Evolutionary conservation across 371 early-diverging fungal species (phyloP), one percentile per base, ranked within the genome.

Genomic region (Saksenaea oblongispora): DNA sequence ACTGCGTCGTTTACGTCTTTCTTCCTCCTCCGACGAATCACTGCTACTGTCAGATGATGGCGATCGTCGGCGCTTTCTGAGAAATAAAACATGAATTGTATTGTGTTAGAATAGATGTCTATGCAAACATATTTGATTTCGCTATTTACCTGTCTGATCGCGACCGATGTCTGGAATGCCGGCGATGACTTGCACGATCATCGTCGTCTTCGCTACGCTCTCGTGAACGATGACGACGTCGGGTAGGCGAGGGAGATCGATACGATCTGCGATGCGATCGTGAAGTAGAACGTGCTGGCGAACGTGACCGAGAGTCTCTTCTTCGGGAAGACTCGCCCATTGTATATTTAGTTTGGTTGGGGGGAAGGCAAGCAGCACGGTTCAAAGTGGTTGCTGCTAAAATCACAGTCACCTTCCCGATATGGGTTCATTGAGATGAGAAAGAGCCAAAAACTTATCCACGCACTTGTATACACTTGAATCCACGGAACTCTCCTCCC

Each of bases 11-110:
- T 24, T 56, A 28, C 58, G 63, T 35, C 65, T 35, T 47, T 56
- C 61, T 28, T 54, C 62, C n/a, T 64, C 58, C 5, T 44, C 37
- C 1, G 56, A 65, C 8, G 63, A 59, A 5, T 47, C 57, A 15
- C 57, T 47, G 51, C 57, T 61, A 17, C 56, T 56, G 28, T 41
- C 27, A 47, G 53, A 35, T 24, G 34, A 17, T n/a, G 63, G 54
- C 42, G 63, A 63, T 56, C 63, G 44, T 31, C 63, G 56, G 51
- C 57, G 63, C 13, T 62, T 62, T n/a, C 62, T 62, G 54, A 34
- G n/a, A 34, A 35, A 53, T 35, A n/a, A 35, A 24, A 22, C 3
- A 54, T 53, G 18, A n/a, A 31, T 31, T 31, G 31, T 4, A 31
- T 7, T 31, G 4, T 7, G 31, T 31, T 31, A 31, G 31, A 31